Base-by-base conservation (phyloP, 176 grass and related monocot genomes). In the Areca catechu region DNA sequence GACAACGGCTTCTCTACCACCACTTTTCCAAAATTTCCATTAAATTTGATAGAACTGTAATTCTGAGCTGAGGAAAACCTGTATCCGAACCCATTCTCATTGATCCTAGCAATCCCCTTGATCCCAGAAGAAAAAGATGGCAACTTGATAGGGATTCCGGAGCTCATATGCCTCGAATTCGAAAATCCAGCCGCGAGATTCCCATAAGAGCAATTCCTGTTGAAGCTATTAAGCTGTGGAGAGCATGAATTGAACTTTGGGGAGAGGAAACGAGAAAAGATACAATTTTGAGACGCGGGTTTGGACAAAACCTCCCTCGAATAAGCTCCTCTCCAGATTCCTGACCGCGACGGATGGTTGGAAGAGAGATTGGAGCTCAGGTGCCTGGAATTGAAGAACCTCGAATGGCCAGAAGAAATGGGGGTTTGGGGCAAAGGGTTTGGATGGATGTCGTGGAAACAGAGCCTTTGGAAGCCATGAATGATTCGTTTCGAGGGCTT, bases 121-220 rank as follows among this genome's bases (percentile, higher is more conserved):
- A 83, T 70, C 22, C 87, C 83, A 22, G 62, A 66, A 28, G 87
- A 84, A 16, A 92, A 71, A 53, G 69, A 64, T 17, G 69, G 57
- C 24, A 83, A 50, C 73, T 80, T 80, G 23, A 60, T 50, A 3
- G 49, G 27, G 4, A 18, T 66, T 61, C 49, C 55, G 16, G 48
- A 61, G n/a, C 48, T 54, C 51, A 63, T 16, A 66, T 51, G 69
- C 69, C 50, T 47, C 19, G 77, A 74, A 56, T 55, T 56, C 20
- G 56, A 57, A 47, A 63, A 50, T 25, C 67, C 67, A 24, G 59
- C 50, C 2, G 17, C 61, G 1, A 49, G 29, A 71, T 47, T 19
- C 67, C 58, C 34, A n/a, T 12, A 65, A 53, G 21, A 61, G n/a
- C 56, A 24, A 53, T 24, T 29, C 57, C 5, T n/a, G 7, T 29